Evolutionary conservation across 139 green algal species (phyloP).

Genomic region (Micractinium sp.): DNA sequence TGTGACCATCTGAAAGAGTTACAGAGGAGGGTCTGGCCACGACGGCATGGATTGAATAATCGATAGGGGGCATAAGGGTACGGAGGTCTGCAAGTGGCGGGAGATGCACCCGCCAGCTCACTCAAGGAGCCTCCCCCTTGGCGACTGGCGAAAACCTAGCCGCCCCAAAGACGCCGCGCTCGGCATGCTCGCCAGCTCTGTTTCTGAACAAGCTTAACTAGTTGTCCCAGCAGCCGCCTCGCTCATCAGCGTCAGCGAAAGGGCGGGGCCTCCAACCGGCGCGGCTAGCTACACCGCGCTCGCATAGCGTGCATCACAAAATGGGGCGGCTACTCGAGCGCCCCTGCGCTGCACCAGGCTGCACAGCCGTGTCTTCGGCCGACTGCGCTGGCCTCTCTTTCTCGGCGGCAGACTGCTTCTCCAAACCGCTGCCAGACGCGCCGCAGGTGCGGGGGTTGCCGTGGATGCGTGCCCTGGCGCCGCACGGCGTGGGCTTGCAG

Average conservation of each 20-base stretch:
- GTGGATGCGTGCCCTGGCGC: neutral
- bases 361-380: neutral
- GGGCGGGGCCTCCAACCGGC: neutral
- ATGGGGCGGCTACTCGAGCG: neutral
- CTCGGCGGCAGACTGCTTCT: conserved; percentile 18
- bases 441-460: neutral
- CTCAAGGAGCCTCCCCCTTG: too few species aligned
- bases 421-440: neutral
- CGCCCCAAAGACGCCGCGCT: too few species aligned
- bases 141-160: too few species aligned
- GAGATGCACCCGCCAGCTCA: too few species aligned
- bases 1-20: too few species aligned
- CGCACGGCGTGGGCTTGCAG: neutral
- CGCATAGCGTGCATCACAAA: neutral
- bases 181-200: too few species aligned
- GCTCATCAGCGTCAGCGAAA: neutral
- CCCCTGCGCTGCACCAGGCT: neutral
- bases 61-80: too few species aligned
- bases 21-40: too few species aligned
- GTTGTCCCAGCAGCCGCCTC: too few species aligned
- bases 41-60: too few species aligned
- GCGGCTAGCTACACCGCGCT: neutral
- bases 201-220: too few species aligned
- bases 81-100: too few species aligned
- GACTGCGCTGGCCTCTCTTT: neutral